Evolutionary conservation across 257 asterid genomes (phyloP).

Genomic region (Verbascum thapsus): DNA sequence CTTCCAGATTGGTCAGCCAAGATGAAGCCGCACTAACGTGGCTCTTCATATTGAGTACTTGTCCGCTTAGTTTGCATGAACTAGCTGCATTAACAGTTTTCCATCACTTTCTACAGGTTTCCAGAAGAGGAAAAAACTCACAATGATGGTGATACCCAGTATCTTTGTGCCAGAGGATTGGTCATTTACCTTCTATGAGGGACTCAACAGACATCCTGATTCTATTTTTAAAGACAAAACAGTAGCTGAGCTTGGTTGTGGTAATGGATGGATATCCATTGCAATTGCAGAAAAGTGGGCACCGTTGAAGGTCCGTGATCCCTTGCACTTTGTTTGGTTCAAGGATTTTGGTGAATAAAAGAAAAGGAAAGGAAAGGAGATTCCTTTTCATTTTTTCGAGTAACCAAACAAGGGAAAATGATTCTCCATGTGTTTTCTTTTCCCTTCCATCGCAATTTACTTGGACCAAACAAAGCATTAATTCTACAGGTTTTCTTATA

Average conservation of each 20-base stretch:
- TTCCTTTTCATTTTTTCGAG: too few species aligned
- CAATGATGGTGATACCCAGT: conserved; percentile 95
- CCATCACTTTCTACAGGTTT: conserved; percentile 46
- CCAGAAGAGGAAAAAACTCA: conserved; percentile 78
- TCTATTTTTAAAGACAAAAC: conserved; percentile 90
- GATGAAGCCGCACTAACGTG: conserved; percentile 15
- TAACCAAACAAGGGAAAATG: too few species aligned
- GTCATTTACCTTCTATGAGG: conserved; percentile 98
- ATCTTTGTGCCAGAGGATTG: conserved; percentile 96
- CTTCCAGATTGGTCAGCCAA: conserved; percentile 3
- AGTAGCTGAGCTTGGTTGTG: conserved; percentile 97
- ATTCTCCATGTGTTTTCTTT: too few species aligned
- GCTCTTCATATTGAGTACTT: conserved; percentile 20
- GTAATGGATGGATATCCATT: conserved; percentile 99
- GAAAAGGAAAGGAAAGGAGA: too few species aligned
- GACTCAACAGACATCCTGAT: conserved; percentile 92
- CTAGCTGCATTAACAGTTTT: conserved; percentile 26
- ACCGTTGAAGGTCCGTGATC: conserved; percentile 66
- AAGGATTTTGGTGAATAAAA: too few species aligned
- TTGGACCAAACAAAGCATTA: too few species aligned
- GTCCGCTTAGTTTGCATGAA: conserved; percentile 11
- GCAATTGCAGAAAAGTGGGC: conserved; percentile 97
- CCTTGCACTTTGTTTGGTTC: too few species aligned
- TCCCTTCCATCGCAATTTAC: too few species aligned
- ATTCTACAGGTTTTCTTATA: too few species aligned